These are phyloP conservation scores for Phoma sp. DNA, from an alignment of 2,329 filamentous ascomycete genomes.

Conservation along the genomic window DNA sequence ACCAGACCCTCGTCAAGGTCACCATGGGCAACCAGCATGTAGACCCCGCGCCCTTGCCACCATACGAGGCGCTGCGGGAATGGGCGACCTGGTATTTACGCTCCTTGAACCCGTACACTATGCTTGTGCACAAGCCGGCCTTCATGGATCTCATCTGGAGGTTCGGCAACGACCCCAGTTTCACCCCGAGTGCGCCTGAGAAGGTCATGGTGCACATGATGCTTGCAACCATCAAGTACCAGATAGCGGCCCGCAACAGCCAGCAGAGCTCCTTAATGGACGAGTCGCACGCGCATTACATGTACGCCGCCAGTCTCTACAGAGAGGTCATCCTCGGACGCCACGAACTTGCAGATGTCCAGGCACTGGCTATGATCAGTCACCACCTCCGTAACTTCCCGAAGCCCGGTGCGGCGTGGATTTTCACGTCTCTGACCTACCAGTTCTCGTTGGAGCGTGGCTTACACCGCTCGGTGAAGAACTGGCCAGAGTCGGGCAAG, in stretches of 20 bases:
- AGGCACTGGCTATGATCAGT: conserved; percentile 75
- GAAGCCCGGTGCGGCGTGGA: conserved; percentile 76
- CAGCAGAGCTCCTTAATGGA: conserved; percentile 60
- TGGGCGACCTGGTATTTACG: conserved; percentile 79
- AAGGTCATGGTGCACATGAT: conserved; percentile 78
- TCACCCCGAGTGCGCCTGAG: conserved; percentile 68
- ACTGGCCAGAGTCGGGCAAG: conserved; percentile 55
- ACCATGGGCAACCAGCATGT: conserved; percentile 62
- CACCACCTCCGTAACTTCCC: conserved; percentile 77
- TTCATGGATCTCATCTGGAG: conserved; percentile 75
- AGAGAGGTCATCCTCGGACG: conserved; percentile 67
- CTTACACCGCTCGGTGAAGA: conserved; percentile 72
- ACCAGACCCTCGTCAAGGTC: conserved; percentile 71
- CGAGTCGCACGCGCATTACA: conserved; percentile 77
- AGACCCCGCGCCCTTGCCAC: conserved; percentile 65
- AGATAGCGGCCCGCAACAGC: conserved; percentile 72
- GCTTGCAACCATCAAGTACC: conserved; percentile 77
- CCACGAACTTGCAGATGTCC: conserved; percentile 69
- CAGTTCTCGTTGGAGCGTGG: conserved; percentile 75
- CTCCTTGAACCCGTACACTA: conserved; percentile 73
- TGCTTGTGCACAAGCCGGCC: conserved; percentile 76
- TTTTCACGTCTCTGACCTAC: conserved; percentile 69
- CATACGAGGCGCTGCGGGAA: conserved; percentile 66
- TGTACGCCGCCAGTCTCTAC: conserved; percentile 73
- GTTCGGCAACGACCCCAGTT: conserved; percentile 73